A percentile compares a stretch with the other conserved stretches of the same genome.
phyloP scores from a whole-genome alignment of 140 eudicot genomes.

The Senecio squalidus region DNA sequence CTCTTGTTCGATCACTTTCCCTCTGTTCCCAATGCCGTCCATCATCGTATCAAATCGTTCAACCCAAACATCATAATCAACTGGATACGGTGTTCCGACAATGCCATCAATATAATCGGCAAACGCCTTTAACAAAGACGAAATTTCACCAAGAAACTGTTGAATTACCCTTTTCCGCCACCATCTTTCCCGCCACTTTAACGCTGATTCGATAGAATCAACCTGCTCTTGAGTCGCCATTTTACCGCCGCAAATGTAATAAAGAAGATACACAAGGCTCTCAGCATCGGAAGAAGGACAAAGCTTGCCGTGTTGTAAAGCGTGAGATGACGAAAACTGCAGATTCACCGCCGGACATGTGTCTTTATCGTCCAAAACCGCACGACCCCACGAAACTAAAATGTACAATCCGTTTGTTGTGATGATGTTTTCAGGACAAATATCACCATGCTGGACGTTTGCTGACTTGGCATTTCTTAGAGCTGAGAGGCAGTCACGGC shows the following conservation, averaged over 20 bases:
- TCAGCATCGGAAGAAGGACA: constrained; percentile 89
- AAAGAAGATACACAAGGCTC: constrained; percentile 70
- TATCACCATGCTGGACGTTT: constrained; percentile 80
- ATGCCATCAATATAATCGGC: constrained; percentile 83
- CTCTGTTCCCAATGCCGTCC: constrained; percentile 49
- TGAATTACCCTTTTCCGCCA: constrained; percentile 79
- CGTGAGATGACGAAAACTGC: constrained; percentile 74
- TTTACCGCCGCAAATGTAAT: constrained; percentile 63
- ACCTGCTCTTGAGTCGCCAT: constrained; percentile 52
- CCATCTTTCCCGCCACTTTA: constrained; percentile 75
- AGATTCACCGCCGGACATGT: constrained; percentile 71
- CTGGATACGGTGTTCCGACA: constrained; percentile 76
- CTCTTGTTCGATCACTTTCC: constrained; percentile 43
- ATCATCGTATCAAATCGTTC: constrained; percentile 50
- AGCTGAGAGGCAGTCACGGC: constrained; percentile 80
- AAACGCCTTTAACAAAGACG: constrained; percentile 78
- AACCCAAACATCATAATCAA: constrained; percentile 78
- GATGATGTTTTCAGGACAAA: constrained; percentile 72
- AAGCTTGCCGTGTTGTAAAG: constrained; percentile 81
- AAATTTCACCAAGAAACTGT: constrained; percentile 63
- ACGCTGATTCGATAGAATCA: constrained; percentile 89
- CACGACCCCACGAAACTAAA: constrained; percentile 77
- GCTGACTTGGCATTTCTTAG: constrained; percentile 58
- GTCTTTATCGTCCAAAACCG: constrained; percentile 83
- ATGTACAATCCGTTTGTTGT: constrained; percentile 35